Evolutionary conservation across 768 basidiomycete species (phyloP), one percentile per base, ranked within the genome.

Genomic region (Agaricus blazei): DNA sequence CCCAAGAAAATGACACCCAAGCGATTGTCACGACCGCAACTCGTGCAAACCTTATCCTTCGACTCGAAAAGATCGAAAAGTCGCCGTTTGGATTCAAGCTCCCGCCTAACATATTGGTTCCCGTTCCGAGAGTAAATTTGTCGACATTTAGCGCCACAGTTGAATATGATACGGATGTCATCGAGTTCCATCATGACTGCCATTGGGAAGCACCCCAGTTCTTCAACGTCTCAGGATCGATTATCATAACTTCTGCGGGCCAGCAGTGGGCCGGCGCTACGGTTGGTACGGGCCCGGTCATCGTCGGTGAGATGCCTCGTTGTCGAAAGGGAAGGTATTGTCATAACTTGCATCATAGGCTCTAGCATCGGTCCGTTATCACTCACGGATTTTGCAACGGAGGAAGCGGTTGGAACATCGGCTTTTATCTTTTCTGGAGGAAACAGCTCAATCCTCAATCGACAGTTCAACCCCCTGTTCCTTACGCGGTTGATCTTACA

Each of bases 391-490:
- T 12, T 23, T 34, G 12, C 19, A 23, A 42, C 36, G 31, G 50
- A 43, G 48, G 29, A 49, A 34, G 45, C 14, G 1, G 28, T 38
- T 7, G 40, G 42, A 28, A 44, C 41, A 2, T 43, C 41, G 1
- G 48, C 57, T 2, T 53, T 31, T 47, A 36, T 52, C 9, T 58
- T 53, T 28, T 37, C 48, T 9, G 57, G 52, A 7, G 51, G 57
- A 15, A 58, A 53, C 27, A 11, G 11, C 12, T 48, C 52, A n/a
- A 48, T 54, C 41, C 46, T 3, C 6, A 53, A 53, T 26, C 36
- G n/a, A n/a, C 27, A 28, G 19, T 15, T 23, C 6, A 12, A 29
- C 27, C 48, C 54, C 31, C 46, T n/a, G n/a, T 28, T 0, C 26
- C 52, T n/a, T 48, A 53, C 19, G 52, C 48, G 0, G 44, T 58